Conservation (phyloP, 2,329 filamentous ascomycete genomes). For the Kalmusia sp. region DNA sequence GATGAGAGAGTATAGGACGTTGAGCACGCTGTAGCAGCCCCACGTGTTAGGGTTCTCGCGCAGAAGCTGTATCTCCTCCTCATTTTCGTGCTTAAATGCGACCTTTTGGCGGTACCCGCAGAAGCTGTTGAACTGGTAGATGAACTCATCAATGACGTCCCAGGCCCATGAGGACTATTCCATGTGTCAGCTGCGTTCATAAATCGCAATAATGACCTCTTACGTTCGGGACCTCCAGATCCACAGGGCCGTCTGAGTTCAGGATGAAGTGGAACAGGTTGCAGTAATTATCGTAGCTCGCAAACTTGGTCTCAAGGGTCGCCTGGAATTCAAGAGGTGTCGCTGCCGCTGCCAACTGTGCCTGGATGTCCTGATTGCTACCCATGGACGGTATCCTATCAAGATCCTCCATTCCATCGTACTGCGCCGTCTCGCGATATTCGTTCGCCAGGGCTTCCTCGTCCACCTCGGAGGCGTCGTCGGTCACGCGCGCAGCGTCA, state of each 20-base stretch:
- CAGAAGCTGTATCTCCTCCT: slow-evolving; percentile 89
- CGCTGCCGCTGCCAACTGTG: slow-evolving; percentile 87
- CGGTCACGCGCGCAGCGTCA: slow-evolving; percentile 50
- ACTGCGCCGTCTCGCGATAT: slow-evolving; percentile 93
- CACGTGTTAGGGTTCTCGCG: slow-evolving; percentile 98
- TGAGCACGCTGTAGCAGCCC: slow-evolving; percentile 99
- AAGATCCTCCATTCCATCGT: slow-evolving; percentile 83
- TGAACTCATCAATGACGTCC: slow-evolving; percentile 99
- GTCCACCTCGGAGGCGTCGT: slow-evolving; percentile 91
- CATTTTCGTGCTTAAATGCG: slow-evolving; percentile 81
- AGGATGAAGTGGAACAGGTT: slow-evolving; percentile 99
- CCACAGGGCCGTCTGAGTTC: slow-evolving; percentile 98
- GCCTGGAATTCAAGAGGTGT: slow-evolving; percentile 96
- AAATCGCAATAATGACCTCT: slow-evolving; percentile 50
- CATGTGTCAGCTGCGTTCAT: slow-evolving; percentile 19
- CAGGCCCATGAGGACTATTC: slow-evolving; percentile 96
- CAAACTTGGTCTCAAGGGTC: slow-evolving; percentile 94
- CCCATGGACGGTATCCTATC: slow-evolving; percentile 69
- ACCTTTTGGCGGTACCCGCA: slow-evolving; percentile 94
- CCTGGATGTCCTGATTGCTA: slow-evolving; percentile 90
- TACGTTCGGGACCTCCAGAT: slow-evolving; percentile 95
- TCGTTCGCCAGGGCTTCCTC: slow-evolving; percentile 96
- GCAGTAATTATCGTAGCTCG: slow-evolving; percentile 99
- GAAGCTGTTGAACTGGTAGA: slow-evolving; percentile 99
- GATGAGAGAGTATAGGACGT: slow-evolving; percentile 98